Evolutionary conservation across 2,329 filamentous ascomycete species (phyloP).

Genomic region (Phialophora expanda): DNA sequence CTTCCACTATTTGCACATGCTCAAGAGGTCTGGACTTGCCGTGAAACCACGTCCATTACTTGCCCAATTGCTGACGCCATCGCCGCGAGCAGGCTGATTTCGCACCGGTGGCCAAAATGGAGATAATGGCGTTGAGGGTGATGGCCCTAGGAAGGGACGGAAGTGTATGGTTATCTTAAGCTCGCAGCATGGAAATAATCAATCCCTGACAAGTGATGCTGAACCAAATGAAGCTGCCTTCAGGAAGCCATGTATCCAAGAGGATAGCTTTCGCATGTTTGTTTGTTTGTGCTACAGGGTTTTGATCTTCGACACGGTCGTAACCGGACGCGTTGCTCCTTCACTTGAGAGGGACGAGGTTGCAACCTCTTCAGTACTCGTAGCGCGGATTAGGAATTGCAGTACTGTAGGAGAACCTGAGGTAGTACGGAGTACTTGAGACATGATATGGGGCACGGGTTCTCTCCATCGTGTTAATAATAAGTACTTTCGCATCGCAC

Average conservation of each 20-base stretch:
- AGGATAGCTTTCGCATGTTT: neutral
- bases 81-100: slow-evolving; percentile 7
- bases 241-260: slow-evolving; percentile 6
- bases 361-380: neutral
- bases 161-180: neutral
- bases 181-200: neutral
- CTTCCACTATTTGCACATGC: too few species aligned
- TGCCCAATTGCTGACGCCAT: slow-evolving; percentile 11
- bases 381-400: neutral
- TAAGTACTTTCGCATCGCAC: too few species aligned
- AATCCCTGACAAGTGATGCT: neutral
- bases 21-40: neutral
- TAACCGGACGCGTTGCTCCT: neutral
- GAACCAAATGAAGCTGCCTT: neutral
- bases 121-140: neutral
- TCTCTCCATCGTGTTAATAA: too few species aligned
- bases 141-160: slow-evolving; percentile 1
- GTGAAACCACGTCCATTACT: slow-evolving; percentile 8
- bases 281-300: neutral
- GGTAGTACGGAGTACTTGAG: too few species aligned
- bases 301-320: neutral
- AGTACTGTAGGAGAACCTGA: too few species aligned
- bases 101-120: neutral
- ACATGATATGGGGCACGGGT: too few species aligned
- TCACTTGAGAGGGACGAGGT: neutral